Conservation (phyloP, 495 filamentous ascomycete species). For the Lepraria neglecta region DNA sequence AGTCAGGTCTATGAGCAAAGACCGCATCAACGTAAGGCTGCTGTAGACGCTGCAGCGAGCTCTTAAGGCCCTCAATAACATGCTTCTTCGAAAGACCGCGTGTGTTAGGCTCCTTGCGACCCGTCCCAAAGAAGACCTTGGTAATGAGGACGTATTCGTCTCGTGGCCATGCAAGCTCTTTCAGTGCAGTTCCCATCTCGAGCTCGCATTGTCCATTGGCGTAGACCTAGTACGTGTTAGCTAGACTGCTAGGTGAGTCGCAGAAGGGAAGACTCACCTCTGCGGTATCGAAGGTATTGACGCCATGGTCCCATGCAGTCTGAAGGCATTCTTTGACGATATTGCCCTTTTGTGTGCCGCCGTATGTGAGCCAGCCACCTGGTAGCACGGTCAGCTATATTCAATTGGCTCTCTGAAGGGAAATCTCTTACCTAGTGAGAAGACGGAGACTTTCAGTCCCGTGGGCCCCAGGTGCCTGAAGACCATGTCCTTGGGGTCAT, state of each 20-base stretch:
- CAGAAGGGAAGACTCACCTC: conserved; percentile 40
- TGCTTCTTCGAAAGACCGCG: conserved; percentile 77
- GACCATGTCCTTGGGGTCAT: conserved; percentile 24
- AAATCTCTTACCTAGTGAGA: conserved; percentile 65
- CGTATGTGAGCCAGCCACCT: conserved; percentile 54
- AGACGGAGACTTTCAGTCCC: conserved; percentile 67
- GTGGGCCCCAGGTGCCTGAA: conserved; percentile 64
- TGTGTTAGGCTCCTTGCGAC: conserved; percentile 61
- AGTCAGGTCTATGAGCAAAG: conserved; percentile 78
- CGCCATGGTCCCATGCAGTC: conserved; percentile 65
- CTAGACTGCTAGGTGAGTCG: background rate
- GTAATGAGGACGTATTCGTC: conserved; percentile 36
- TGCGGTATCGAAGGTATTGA: conserved; percentile 65
- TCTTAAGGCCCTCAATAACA: conserved; percentile 63
- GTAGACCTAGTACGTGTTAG: conserved; percentile 47
- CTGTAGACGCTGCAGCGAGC: conserved; percentile 60
- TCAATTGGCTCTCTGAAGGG: no score
- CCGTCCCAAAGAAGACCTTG: conserved; percentile 65
- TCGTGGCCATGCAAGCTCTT: conserved; percentile 36
- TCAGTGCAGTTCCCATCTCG: conserved; percentile 67
- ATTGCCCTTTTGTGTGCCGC: conserved; percentile 40
- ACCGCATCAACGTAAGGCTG: conserved; percentile 70
- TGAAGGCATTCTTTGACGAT: conserved; percentile 69
- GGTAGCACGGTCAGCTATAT: background rate
- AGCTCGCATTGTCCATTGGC: conserved; percentile 62